These are phyloP conservation scores for Penicillium crystallinum DNA, from an alignment of 495 filamentous ascomycete species.

Conservation along the genomic window DNA sequence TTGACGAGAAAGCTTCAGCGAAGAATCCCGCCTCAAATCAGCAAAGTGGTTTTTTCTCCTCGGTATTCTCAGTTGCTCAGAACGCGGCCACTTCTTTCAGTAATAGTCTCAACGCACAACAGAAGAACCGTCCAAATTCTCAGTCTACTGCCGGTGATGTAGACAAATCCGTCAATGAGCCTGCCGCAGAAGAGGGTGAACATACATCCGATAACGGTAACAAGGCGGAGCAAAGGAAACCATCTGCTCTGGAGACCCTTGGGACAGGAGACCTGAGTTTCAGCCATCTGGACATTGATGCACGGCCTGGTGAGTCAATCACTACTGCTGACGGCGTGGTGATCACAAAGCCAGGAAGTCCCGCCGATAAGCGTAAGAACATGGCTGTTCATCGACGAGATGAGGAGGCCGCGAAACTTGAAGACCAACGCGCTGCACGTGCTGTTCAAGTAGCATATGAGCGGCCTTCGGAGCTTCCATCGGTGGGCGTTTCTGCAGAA, in stretches of 20 bases:
- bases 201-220: constrained; percentile 9
- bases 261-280: constrained; percentile 85
- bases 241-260: constrained; percentile 80
- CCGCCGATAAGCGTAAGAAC: constrained; percentile 34
- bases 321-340: constrained; percentile 37
- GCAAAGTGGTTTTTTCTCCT: constrained; percentile 80
- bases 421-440: constrained; percentile 53
- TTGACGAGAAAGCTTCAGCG: constrained; percentile 54
- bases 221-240: constrained; percentile 50
- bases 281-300: constrained; percentile 59
- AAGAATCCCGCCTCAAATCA: constrained; percentile 31
- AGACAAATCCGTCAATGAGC: constrained; percentile 20
- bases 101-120: constrained; percentile 66
- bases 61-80: constrained; percentile 87
- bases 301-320: constrained; percentile 33
- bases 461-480: constrained; percentile 32
- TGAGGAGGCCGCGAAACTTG: constrained; percentile 50
- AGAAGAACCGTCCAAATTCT: constrained; percentile 33
- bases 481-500: constrained; percentile 23
- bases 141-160: constrained; percentile 21
- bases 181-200: constrained; percentile 20
- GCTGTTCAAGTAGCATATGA: constrained; percentile 61
- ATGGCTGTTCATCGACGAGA: constrained; percentile 40
- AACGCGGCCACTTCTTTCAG: constrained; percentile 85
- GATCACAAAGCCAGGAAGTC: constrained; percentile 34